A percentile compares a stretch with the other conserved stretches of the same genome.
phyloP scores from a whole-genome alignment of 139 green algal genomes.

The Chara braunii region DNA sequence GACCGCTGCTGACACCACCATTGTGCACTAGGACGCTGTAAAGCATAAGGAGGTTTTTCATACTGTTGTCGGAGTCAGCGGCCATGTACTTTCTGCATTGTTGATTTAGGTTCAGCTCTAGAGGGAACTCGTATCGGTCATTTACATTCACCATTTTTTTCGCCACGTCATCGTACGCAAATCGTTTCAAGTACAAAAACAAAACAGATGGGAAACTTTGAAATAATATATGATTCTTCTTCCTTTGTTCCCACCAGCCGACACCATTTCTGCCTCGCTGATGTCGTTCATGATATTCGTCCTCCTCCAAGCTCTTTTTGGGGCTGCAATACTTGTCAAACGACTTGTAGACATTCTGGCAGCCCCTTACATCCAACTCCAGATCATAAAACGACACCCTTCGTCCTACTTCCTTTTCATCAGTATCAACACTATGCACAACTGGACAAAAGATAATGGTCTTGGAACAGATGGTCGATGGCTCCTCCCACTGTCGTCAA shows the following conservation, averaged over 20 bases:
- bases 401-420: not conserved
- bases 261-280: not conserved
- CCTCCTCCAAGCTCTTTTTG: not conserved
- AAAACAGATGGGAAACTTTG: slow-evolving; percentile 81
- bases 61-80: slow-evolving; percentile 45
- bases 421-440: not conserved
- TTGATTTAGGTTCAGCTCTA: slow-evolving; percentile 75
- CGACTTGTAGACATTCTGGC: slow-evolving; percentile 47
- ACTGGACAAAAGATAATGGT: slow-evolving; percentile 46
- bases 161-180: slow-evolving; percentile 85
- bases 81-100: slow-evolving; percentile 59
- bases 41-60: slow-evolving; percentile 56
- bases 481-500: slow-evolving; percentile 68
- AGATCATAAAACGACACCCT: slow-evolving; percentile 18
- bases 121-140: slow-evolving; percentile 81
- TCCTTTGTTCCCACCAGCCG: slow-evolving; percentile 71
- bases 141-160: slow-evolving; percentile 62
- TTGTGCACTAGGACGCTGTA: slow-evolving; percentile 82
- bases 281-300: not conserved
- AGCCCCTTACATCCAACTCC: slow-evolving; percentile 84
- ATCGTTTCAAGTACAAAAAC: slow-evolving; percentile 91
- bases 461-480: slow-evolving; percentile 87
- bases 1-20: slow-evolving; percentile 75
- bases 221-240: slow-evolving; percentile 82
- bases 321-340: slow-evolving; percentile 51